Conservation (phyloP, 495 filamentous ascomycete species). For the Lasiosphaeria miniovina region DNA sequence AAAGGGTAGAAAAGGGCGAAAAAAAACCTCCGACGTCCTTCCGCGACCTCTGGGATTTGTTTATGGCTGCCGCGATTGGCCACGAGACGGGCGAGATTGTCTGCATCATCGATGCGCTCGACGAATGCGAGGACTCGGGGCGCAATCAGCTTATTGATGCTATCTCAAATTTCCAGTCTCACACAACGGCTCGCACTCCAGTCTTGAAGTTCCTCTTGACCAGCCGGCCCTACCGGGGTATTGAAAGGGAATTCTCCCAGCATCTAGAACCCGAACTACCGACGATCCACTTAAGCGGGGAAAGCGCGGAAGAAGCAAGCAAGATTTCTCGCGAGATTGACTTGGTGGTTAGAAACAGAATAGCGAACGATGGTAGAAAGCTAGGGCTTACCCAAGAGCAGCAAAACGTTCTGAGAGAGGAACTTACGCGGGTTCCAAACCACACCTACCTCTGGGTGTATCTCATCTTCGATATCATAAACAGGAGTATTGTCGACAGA, state of each 20-base stretch:
- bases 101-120: slow-evolving; percentile 50
- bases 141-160: slow-evolving; percentile 11
- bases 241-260: slow-evolving; percentile 31
- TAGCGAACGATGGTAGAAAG: neutral
- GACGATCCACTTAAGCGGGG: slow-evolving; percentile 37
- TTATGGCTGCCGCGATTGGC: slow-evolving; percentile 32
- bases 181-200: neutral
- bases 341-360: slow-evolving; percentile 7
- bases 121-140: slow-evolving; percentile 31
- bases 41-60: slow-evolving; percentile 41
- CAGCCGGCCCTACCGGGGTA: slow-evolving; percentile 46
- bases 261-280: slow-evolving; percentile 22
- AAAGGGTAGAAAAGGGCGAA: too few relatives aligned
- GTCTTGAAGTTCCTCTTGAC: slow-evolving; percentile 49
- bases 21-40: slow-evolving; percentile 26
- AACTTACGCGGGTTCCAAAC: neutral
- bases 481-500: neutral
- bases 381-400: slow-evolving; percentile 1
- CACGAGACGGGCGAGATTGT: slow-evolving; percentile 40
- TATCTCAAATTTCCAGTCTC: neutral
- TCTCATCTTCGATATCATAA: slow-evolving; percentile 7
- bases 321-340: slow-evolving; percentile 14
- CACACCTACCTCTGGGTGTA: slow-evolving; percentile 17
- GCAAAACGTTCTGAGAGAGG: neutral
- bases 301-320: slow-evolving; percentile 2